These are phyloP conservation scores for Candida jianshihensis DNA, from an alignment of 805 yeast species.

Conservation along the genomic window DNA sequence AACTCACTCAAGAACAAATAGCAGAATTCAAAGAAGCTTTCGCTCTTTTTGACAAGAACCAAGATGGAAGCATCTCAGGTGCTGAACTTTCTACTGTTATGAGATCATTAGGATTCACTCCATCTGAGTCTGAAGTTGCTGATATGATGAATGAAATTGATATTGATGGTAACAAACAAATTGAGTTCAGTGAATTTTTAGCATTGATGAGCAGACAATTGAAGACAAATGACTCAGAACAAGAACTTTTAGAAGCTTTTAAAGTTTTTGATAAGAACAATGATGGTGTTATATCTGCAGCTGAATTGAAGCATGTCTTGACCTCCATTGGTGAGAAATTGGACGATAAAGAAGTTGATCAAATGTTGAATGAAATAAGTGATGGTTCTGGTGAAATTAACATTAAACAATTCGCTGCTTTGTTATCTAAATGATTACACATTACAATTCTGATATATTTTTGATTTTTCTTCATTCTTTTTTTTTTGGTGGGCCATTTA, in stretches of 20 bases:
- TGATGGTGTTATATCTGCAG: conserved; percentile 93
- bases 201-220: conserved; percentile 80
- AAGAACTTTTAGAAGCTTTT: conserved; percentile 95
- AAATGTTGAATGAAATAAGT: conserved; percentile 93
- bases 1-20: conserved; percentile 91
- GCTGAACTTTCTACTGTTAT: conserved; percentile 95
- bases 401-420: conserved; percentile 91
- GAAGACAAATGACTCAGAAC: conserved; percentile 96
- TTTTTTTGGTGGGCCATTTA: not conserved
- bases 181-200: conserved; percentile 75
- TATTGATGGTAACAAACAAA: conserved; percentile 86
- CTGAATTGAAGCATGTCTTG: conserved; percentile 93
- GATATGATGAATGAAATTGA: conserved; percentile 98
- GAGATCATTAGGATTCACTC: conserved; percentile 98
- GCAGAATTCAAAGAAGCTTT: conserved; percentile 97
- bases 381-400: conserved; percentile 97
- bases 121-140: conserved; percentile 90
- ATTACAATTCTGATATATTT: not conserved
- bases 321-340: conserved; percentile 97
- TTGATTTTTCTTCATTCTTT: not conserved
- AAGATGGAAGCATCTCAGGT: conserved; percentile 94
- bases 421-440: conserved; percentile 69
- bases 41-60: conserved; percentile 92
- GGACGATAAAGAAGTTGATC: conserved; percentile 94
- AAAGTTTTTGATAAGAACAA: conserved; percentile 94